Evolutionary conservation across 768 basidiomycete genomes (phyloP), one percentile per base, ranked within the genome.

Genomic region (Termitomyces sp.): DNA sequence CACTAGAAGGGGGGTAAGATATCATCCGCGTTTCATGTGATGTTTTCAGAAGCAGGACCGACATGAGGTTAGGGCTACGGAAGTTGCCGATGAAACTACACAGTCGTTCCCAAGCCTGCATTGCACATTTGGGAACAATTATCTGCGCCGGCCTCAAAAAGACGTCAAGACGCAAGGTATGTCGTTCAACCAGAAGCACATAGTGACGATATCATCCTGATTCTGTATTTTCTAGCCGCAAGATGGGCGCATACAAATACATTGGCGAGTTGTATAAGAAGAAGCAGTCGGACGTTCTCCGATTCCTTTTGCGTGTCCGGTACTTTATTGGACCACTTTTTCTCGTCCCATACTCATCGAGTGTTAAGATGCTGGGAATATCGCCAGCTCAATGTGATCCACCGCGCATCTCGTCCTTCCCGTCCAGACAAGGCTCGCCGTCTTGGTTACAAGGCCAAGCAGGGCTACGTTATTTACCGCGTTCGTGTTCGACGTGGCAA

Each of bases 391-490:
- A 94, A 97, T 68, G 94, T 99, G 65, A 92, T 98, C 72, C 96
- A 98, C 81, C 91, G 97, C 67, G 96, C 95, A 47, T 94, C 95
- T 63, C 92, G 96, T 61, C 96, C 97, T 48, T 98, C 96, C 48
- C 91, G 97, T 70, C 97, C 97, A 56, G 97, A 99, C 82, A 99
- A 98, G 82, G 97, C 97, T 62, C 91, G 97, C 72, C 88, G 95
- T 64, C 81, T 99, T 61, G 97, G 97, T 50, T 99, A 98, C 87
- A 99, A 98, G 81, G 94, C 97, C 73, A 99, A 99, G 85, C 97
- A 99, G 77, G 97, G 97, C 68, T 99, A 94, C 72, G 89, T 98
- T 64, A 76, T 99, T 78, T 99, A 99, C 80, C 92, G 97, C 68
- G 80, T 99, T 67, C 92, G 97, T 65, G 96, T 99, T 64, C 87